Conservation (phyloP, 192 early-diverging fungal species). For the Phlyctochytrium arcticum region DNA sequence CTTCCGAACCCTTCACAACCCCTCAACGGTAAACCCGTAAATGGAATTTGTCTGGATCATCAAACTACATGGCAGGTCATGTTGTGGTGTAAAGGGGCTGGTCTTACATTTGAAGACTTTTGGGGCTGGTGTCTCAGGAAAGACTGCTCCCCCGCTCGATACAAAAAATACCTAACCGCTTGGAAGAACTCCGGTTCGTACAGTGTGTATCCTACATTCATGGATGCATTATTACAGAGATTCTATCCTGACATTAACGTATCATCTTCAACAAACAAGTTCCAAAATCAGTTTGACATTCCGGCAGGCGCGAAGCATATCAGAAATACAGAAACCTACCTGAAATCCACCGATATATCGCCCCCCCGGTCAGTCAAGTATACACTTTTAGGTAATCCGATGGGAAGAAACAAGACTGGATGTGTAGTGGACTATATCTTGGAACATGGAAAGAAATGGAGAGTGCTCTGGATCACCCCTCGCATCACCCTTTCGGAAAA, state of each 20-base stretch:
- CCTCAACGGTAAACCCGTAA: neutral
- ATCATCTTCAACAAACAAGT: neutral
- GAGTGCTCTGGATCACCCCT: slow-evolving; percentile 11
- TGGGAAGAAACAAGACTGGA: slow-evolving; percentile 15
- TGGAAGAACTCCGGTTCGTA: slow-evolving; percentile 4
- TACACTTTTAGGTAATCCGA: neutral
- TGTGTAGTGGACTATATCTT: slow-evolving; percentile 1
- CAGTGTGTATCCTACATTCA: neutral
- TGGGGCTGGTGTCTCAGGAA: neutral
- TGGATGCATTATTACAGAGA: neutral
- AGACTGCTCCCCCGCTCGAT: neutral
- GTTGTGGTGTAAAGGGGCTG: slow-evolving; percentile 5
- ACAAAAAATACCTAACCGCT: neutral
- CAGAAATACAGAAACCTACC: neutral
- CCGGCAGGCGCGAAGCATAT: neutral
- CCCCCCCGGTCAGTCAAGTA: slow-evolving; percentile 1
- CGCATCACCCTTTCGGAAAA: slow-evolving; percentile 14
- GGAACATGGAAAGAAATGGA: neutral
- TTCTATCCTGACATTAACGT: slow-evolving; percentile 8
- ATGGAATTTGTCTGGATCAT: neutral
- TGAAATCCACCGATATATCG: neutral
- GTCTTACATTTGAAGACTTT: slow-evolving; percentile 1
- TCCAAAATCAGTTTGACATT: slow-evolving; percentile 1
- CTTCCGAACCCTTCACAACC: slow-evolving; percentile 1
- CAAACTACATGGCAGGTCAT: neutral